Base-by-base conservation (phyloP, 805 yeast species). In the Millerago galiae region DNA sequence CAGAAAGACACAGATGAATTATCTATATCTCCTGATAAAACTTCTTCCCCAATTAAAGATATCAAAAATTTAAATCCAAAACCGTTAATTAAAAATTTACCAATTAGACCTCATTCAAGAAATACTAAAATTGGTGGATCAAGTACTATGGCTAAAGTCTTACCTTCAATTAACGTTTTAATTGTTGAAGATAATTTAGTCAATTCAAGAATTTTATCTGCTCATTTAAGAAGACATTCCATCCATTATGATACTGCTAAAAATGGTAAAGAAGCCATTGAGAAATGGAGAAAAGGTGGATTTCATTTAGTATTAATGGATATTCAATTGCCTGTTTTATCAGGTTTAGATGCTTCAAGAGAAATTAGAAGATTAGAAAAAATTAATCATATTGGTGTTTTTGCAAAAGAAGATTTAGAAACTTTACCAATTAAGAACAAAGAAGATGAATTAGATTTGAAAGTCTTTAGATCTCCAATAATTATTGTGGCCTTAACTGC, bases 401-500 rank as follows among this genome's bases (percentile, higher is more conserved):
- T 53, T 29, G 54, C 61, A 1, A 46, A 49, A 16, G 43, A 54
- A 11, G 59, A 58, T 18, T 37, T 59, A 9, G 50, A 52, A n/a
- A 46, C 49, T 38, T 15, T 49, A 28, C 47, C 54, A 28, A 43
- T 47, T 4, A 56, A 56, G 25, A 52, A 50, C 16, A 68, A 66
- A 10, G 72, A 70, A 9, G 89, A 83, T 49, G 67, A 66, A 33
- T 61, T 87, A 8, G 87, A 84, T 51, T 60, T 75, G 24, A 65
- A 68, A 10, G 62, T 74, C n/a, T 88, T 88, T 62, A 74, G 87
- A 49, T 83, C 95, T 0, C 99, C 99, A 0, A 96, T 95, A n/a
- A 93, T 93, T 43, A 91, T 93, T 40, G 99, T 93, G 16, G 99
- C 99, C 0, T 67, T 93, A 40, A 93, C 99, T 2, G 99, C 99